Conservation (phyloP, 495 filamentous ascomycete species). For the Penicillium cosmopolitanum region DNA sequence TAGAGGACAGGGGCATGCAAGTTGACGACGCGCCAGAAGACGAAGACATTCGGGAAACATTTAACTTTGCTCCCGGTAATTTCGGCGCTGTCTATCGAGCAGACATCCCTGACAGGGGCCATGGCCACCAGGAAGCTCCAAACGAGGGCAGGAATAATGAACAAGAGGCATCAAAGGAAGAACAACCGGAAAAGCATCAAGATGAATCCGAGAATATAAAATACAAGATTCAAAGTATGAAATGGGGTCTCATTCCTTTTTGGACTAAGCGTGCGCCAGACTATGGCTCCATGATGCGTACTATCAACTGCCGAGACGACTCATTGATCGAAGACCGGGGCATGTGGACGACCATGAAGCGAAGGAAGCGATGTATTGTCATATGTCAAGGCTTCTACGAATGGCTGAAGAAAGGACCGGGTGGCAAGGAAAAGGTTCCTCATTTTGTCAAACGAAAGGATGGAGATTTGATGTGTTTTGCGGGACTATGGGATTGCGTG, state of each 20-base stretch:
- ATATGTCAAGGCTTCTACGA: conserved; percentile 94
- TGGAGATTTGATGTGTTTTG: conserved; percentile 82
- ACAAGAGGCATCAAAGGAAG: conserved; percentile 15
- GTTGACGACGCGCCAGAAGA: conserved; percentile 79
- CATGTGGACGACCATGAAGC: conserved; percentile 93
- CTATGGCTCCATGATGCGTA: conserved; percentile 76
- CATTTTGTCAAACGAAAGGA: conserved; percentile 83
- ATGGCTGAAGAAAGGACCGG: conserved; percentile 81
- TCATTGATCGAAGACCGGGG: conserved; percentile 74
- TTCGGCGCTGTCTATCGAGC: conserved; percentile 87
- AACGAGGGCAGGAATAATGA: conserved; percentile 3
- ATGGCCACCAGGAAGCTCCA: conserved; percentile 29
- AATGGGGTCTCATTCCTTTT: conserved; percentile 90
- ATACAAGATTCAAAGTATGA: conserved; percentile 89
- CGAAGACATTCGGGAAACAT: conserved; percentile 73
- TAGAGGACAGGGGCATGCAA: conserved; percentile 74
- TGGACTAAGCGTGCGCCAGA: conserved; percentile 85
- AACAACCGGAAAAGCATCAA: background rate
- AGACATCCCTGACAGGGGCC: conserved; percentile 60
- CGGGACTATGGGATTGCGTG: conserved; percentile 90
- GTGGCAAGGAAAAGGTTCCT: conserved; percentile 77
- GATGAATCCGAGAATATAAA: conserved; percentile 37
- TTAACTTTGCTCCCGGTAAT: conserved; percentile 92
- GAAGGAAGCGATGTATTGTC: conserved; percentile 83
- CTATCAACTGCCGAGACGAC: conserved; percentile 95